A percentile compares a stretch with the other conserved stretches of the same genome.
Conservation (phyloP, 345 rosid genomes). For the Reutealis trisperma region DNA sequence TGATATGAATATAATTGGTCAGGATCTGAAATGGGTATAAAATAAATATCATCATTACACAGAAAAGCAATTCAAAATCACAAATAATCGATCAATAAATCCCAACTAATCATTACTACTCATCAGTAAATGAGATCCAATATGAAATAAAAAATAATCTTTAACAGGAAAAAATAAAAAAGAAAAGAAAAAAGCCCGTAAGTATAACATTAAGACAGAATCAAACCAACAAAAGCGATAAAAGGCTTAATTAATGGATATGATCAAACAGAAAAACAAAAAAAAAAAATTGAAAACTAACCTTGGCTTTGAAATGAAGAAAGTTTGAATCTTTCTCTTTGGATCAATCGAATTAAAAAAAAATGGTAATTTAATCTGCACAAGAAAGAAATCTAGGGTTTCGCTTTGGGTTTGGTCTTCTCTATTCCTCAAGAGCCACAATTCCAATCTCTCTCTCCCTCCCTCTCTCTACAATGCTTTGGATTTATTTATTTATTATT, state of each 20-base stretch:
- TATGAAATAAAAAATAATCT: not conserved
- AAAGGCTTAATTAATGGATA: not conserved
- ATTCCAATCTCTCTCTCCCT: conserved; percentile 1
- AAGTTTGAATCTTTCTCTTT: conserved; percentile 17
- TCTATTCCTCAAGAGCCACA: conserved; percentile 29
- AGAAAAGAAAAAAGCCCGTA: not conserved
- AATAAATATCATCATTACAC: conserved; percentile 22
- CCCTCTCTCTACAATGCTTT: not conserved
- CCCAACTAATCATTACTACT: conserved; percentile 4
- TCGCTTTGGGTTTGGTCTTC: conserved; percentile 27
- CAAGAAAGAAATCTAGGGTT: conserved; percentile 54
- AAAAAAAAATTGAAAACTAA: conserved; percentile 10
- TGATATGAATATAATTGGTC: conserved; percentile 18
- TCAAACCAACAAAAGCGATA: not conserved
- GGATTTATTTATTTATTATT: not conserved
- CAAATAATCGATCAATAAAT: conserved; percentile 15
- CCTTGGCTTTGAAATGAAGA: conserved; percentile 25
- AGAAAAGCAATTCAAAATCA: conserved; percentile 12
- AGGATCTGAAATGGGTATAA: conserved; percentile 48
- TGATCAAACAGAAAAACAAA: conserved; percentile 1
- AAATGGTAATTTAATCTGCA: not conserved
- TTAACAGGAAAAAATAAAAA: not conserved
- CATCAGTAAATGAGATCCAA: conserved; percentile 29
- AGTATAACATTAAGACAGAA: conserved; percentile 7
- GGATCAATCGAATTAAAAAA: conserved; percentile 25